These are phyloP conservation scores for Liriodendron chinense DNA, from an alignment of 164 flowering plant genomes.

Conservation along the genomic window DNA sequence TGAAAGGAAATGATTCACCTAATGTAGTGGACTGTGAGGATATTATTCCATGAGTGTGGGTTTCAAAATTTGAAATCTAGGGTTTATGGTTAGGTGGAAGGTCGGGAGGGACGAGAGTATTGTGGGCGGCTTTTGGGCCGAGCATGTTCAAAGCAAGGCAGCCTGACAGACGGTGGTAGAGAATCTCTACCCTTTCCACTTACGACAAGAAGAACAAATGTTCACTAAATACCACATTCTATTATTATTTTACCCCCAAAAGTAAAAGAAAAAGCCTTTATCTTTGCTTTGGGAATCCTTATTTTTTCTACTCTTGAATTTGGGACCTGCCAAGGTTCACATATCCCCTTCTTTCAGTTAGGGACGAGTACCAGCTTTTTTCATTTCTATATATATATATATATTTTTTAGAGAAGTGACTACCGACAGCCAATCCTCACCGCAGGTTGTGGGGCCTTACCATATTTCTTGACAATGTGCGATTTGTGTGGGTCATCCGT, in stretches of 20 bases:
- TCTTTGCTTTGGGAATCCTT: slow-evolving; percentile 17
- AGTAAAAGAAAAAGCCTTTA: background rate
- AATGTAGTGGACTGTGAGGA: slow-evolving; percentile 2
- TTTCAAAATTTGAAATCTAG: slow-evolving; percentile 22
- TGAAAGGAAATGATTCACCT: slow-evolving; percentile 20
- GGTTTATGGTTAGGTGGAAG: slow-evolving; percentile 7
- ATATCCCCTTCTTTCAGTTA: background rate
- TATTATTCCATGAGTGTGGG: background rate
- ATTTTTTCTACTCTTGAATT: background rate
- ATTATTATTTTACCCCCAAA: background rate
- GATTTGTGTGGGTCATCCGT: no score
- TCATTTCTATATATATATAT: slow-evolving; percentile 15
- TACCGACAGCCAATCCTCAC: background rate
- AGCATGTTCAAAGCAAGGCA: slow-evolving; percentile 14
- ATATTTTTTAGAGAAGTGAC: background rate
- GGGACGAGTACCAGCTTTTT: slow-evolving; percentile 18
- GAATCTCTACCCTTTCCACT: slow-evolving; percentile 27
- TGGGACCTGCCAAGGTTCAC: background rate
- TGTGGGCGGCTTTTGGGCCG: background rate
- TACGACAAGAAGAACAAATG: slow-evolving; percentile 23
- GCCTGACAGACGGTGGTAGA: slow-evolving; percentile 6
- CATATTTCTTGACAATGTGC: no score
- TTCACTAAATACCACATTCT: slow-evolving; percentile 20
- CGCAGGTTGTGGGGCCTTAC: background rate
- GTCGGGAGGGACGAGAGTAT: background rate